phyloP scores from a whole-genome alignment of 441 rosid species.

The Geranium incanum region DNA sequence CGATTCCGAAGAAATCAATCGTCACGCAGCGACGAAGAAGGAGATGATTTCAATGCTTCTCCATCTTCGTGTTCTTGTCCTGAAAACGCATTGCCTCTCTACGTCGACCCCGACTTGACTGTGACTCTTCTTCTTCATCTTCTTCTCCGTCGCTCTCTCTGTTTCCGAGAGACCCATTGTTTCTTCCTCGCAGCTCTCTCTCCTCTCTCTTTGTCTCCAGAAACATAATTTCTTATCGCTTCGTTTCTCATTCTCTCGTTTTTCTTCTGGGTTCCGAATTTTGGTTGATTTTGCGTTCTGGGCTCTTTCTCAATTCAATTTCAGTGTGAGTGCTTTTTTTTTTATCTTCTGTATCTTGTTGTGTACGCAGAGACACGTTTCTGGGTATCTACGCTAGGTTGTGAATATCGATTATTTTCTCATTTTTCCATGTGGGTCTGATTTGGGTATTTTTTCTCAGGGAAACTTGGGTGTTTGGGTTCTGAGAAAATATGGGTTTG shows the following conservation, averaged over 20 bases:
- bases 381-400: neutral
- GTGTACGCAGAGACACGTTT: neutral
- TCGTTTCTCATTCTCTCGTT: neutral
- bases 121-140: neutral
- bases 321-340: neutral
- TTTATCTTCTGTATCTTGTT: neutral
- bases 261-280: neutral
- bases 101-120: constrained; percentile 1
- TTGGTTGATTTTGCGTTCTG: neutral
- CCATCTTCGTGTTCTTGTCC: neutral
- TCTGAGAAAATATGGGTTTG: constrained; percentile 65
- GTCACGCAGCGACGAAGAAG: neutral
- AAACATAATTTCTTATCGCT: neutral
- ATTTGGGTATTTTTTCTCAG: neutral
- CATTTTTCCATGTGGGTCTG: neutral
- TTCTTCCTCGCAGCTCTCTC: neutral
- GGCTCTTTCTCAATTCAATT: neutral
- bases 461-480: constrained; percentile 10
- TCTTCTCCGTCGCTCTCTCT: neutral
- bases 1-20: neutral
- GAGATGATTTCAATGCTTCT: neutral
- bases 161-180: neutral
- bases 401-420: neutral
- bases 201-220: neutral
- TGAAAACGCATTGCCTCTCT: neutral